Conservation (phyloP, 129 eudicot species). For the Helianthus tuberosus region DNA sequence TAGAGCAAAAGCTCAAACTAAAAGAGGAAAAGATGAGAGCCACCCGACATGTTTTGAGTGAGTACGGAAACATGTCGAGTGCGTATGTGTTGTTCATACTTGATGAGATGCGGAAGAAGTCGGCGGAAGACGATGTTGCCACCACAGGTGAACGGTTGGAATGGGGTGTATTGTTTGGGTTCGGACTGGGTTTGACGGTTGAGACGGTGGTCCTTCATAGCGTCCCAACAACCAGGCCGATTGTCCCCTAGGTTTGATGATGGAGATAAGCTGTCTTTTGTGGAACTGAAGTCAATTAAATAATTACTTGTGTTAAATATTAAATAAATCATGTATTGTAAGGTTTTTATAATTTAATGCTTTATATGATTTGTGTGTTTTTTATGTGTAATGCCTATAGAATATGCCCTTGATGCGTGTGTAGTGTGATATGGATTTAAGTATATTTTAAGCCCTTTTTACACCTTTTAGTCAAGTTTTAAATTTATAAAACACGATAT, state of each 20-base stretch:
- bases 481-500: too few species aligned
- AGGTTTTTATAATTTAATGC: too few species aligned
- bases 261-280: not conserved
- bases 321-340: too few species aligned
- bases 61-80: constrained; percentile 67
- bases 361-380: too few species aligned
- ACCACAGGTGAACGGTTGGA: constrained; percentile 63
- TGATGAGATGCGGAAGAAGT: constrained; percentile 66
- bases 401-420: too few species aligned
- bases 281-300: too few species aligned
- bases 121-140: constrained; percentile 40
- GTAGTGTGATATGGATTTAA: too few species aligned
- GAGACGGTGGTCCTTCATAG: constrained; percentile 65
- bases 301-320: too few species aligned
- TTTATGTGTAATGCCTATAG: too few species aligned
- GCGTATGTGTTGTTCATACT: constrained; percentile 56
- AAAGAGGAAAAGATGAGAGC: constrained; percentile 54
- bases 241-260: constrained; percentile 3
- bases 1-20: constrained; percentile 48
- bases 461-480: too few species aligned
- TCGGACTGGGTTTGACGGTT: constrained; percentile 65
- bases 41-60: constrained; percentile 54
- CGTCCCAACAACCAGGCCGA: constrained; percentile 30
- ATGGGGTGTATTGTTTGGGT: constrained; percentile 64
- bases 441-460: too few species aligned